phyloP scores from a whole-genome alignment of 805 yeast genomes.

The Isabelozyma gotoi region DNA sequence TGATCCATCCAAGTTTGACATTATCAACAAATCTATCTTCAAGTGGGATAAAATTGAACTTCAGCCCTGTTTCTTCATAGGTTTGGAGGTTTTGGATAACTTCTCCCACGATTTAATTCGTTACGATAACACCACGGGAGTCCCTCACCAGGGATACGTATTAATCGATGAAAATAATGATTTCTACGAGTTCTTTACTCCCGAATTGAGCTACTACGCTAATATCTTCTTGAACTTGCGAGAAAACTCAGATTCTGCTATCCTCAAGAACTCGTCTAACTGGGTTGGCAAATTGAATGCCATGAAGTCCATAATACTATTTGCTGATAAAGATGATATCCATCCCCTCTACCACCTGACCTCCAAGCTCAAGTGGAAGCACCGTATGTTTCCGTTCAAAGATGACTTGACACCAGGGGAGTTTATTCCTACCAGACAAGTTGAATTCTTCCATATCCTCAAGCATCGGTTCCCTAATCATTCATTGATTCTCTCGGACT shows the following conservation, averaged over 20 bases:
- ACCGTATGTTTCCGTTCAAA: constrained; percentile 61
- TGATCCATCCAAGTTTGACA: constrained; percentile 57
- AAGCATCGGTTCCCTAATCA: constrained; percentile 72
- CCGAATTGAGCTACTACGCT: constrained; percentile 59
- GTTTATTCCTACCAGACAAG: constrained; percentile 74
- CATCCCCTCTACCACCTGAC: constrained; percentile 65
- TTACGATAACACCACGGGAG: constrained; percentile 64
- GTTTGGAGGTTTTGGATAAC: constrained; percentile 82
- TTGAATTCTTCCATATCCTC: constrained; percentile 64
- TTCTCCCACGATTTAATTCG: constrained; percentile 79
- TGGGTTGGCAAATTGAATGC: constrained; percentile 21
- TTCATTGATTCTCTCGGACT: constrained; percentile 71
- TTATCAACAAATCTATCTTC: constrained; percentile 73
- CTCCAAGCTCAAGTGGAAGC: constrained; percentile 39
- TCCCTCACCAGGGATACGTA: constrained; percentile 78
- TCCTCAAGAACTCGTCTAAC: constrained; percentile 24
- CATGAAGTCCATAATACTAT: constrained; percentile 28
- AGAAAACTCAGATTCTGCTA: constrained; percentile 42
- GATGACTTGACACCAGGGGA: constrained; percentile 71
- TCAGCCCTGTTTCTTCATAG: constrained; percentile 75
- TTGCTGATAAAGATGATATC: constrained; percentile 25
- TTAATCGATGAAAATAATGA: constrained; percentile 71
- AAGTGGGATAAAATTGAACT: constrained; percentile 63
- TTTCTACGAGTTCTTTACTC: constrained; percentile 68
- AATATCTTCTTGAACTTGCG: constrained; percentile 56